phyloP scores from a whole-genome alignment of 192 early-diverging fungal species.

The Gonapodya prolifera region DNA sequence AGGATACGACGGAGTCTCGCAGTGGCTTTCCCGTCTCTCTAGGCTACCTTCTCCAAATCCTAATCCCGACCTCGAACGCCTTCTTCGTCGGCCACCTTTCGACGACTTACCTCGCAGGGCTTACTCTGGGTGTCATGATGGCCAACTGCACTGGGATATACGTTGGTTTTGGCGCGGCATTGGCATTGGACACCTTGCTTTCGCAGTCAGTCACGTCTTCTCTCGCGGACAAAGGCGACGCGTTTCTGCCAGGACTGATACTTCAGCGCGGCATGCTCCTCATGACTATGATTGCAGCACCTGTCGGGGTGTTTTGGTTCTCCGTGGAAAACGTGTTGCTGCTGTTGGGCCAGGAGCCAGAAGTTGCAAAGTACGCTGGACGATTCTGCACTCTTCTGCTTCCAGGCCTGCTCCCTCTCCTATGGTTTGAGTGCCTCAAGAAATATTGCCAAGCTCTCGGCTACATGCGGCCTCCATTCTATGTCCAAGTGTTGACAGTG shows the following conservation, averaged over 20 bases:
- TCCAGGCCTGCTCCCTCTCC: not conserved
- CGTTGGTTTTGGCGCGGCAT: not conserved
- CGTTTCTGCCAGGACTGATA: not conserved
- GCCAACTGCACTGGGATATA: slow-evolving; percentile 1
- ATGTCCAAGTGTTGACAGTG: not conserved
- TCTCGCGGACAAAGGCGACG: not conserved
- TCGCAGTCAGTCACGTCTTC: not conserved
- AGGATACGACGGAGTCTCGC: no score
- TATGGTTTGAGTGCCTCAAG: not conserved
- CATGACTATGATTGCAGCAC: not conserved
- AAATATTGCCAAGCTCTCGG: not conserved
- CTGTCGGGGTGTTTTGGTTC: not conserved
- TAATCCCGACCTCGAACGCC: not conserved
- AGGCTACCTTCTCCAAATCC: not conserved
- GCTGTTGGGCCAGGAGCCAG: slow-evolving; percentile 3
- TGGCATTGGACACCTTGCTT: not conserved
- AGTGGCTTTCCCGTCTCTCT: not conserved
- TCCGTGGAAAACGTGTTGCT: not conserved
- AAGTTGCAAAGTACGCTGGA: not conserved
- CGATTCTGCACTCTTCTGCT: not conserved
- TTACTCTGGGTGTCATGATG: not conserved
- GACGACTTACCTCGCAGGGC: not conserved
- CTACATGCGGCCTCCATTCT: not conserved
- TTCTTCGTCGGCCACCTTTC: not conserved
- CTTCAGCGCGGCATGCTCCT: slow-evolving; percentile 2